Conservation (phyloP, 2,329 filamentous ascomycete genomes). For the Penicillium paneum region DNA sequence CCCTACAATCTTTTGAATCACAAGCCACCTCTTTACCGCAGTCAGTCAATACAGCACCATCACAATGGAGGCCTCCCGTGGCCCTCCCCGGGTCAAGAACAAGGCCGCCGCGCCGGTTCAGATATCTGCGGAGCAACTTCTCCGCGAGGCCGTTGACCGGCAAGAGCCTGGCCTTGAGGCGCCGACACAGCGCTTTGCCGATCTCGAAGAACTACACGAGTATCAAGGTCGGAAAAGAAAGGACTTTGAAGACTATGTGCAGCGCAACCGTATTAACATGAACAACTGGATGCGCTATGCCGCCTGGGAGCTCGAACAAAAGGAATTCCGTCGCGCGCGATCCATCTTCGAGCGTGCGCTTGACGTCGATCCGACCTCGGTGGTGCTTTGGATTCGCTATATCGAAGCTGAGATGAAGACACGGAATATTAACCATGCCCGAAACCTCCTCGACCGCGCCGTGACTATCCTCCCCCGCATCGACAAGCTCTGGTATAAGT, state of each 20-base stretch:
- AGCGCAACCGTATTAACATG: constrained; percentile 89
- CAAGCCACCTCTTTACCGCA: background rate
- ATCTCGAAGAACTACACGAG: constrained; percentile 96
- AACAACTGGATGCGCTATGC: constrained; percentile 99
- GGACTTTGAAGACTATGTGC: constrained; percentile 97
- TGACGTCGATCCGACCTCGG: constrained; percentile 83
- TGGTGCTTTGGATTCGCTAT: constrained; percentile 86
- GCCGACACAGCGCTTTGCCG: constrained; percentile 90
- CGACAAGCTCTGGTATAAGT: constrained; percentile 99
- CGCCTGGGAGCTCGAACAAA: constrained; percentile 95
- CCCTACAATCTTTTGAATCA: background rate
- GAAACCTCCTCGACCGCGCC: constrained; percentile 92
- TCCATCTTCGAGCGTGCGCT: constrained; percentile 93
- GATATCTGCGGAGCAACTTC: constrained; percentile 94
- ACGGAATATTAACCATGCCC: constrained; percentile 92
- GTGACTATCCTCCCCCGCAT: constrained; percentile 85
- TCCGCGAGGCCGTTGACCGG: constrained; percentile 93
- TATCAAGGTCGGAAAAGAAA: constrained; percentile 93
- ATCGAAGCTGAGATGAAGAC: constrained; percentile 95
- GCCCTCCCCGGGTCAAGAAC: constrained; percentile 96
- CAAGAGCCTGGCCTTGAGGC: constrained; percentile 86
- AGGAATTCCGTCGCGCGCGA: constrained; percentile 87
- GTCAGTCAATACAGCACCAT: constrained; percentile 6
- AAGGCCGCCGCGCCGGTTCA: constrained; percentile 89
- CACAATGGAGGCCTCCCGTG: constrained; percentile 83